phyloP scores from a whole-genome alignment of 805 yeast genomes.

The Ogataea philodendri region DNA sequence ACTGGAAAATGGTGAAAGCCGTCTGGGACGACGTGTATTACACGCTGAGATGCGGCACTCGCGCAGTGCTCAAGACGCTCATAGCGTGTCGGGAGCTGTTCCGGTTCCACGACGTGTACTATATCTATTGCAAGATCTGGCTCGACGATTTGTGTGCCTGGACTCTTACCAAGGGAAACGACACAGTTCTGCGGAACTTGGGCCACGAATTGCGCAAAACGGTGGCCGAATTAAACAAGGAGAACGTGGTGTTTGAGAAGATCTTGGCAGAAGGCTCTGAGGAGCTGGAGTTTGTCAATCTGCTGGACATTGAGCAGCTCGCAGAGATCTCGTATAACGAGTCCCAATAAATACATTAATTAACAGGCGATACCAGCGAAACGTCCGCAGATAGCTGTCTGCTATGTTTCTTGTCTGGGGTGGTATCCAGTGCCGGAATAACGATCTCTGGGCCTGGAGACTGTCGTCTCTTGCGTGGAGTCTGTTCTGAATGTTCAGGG shows the following conservation, averaged over 20 bases:
- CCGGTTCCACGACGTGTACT: constrained; percentile 79
- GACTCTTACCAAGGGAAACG: constrained; percentile 59
- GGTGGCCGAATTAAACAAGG: constrained; percentile 37
- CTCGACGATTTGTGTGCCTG: constrained; percentile 76
- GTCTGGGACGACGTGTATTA: constrained; percentile 77
- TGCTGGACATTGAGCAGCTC: constrained; percentile 56
- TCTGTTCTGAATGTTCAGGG: constrained; percentile 27
- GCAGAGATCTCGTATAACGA: constrained; percentile 47
- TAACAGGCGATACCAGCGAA: constrained; percentile 10
- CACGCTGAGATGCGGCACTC: constrained; percentile 65
- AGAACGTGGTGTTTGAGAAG: constrained; percentile 58
- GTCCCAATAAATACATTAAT: constrained; percentile 3
- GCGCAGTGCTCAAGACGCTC: constrained; percentile 58
- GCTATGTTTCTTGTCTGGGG: constrained; percentile 10
- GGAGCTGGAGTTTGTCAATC: constrained; percentile 44
- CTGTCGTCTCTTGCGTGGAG: constrained; percentile 17
- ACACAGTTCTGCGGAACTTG: constrained; percentile 54
- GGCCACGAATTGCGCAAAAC: constrained; percentile 63
- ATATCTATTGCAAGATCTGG: constrained; percentile 76
- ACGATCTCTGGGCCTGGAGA: constrained; percentile 13
- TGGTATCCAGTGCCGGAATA: constrained; percentile 11
- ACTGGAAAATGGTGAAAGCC: constrained; percentile 53
- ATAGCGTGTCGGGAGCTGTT: constrained; percentile 68
- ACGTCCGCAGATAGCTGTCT: constrained; percentile 11
- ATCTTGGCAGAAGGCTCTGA: constrained; percentile 41